phyloP scores from a whole-genome alignment of 129 eudicot genomes.

The Dittrichia graveolens region DNA sequence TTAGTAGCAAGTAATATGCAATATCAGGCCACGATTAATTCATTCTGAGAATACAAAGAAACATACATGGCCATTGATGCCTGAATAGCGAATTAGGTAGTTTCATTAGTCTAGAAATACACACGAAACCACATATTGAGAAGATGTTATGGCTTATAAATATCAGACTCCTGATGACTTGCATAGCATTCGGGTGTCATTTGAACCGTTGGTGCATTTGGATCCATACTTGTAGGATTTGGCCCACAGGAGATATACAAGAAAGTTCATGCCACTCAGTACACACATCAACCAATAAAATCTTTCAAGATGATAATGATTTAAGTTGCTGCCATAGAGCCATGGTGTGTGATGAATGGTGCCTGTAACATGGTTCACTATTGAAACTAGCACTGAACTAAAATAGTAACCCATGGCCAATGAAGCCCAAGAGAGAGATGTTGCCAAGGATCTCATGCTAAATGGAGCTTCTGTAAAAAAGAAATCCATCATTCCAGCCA shows the following conservation, averaged over 20 bases:
- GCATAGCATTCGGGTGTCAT: conserved; percentile 38
- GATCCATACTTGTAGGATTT: conserved; percentile 57
- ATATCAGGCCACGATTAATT: conserved; percentile 8
- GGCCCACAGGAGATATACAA: conserved; percentile 79
- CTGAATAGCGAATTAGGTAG: not conserved
- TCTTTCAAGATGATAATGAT: conserved; percentile 75
- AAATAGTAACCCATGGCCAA: conserved; percentile 87
- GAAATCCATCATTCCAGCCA: conserved; percentile 89
- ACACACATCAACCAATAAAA: conserved; percentile 85
- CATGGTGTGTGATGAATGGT: conserved; percentile 60
- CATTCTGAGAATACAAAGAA: conserved; percentile 6
- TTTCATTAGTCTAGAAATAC: conserved; percentile 18
- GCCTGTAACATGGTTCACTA: conserved; percentile 59
- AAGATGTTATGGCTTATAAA: conserved; percentile 10
- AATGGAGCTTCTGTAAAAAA: conserved; percentile 84
- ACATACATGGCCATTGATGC: conserved; percentile 24
- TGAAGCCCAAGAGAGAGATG: conserved; percentile 91
- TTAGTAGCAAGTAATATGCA: not conserved
- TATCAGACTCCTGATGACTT: conserved; percentile 42
- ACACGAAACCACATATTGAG: conserved; percentile 11
- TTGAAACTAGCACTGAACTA: conserved; percentile 70
- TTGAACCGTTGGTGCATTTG: conserved; percentile 22
- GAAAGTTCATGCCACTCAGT: conserved; percentile 71
- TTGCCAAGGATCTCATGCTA: conserved; percentile 86
- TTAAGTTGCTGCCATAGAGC: conserved; percentile 79